Evolutionary conservation across 495 filamentous ascomycete genomes (phyloP).

Genomic region (Clohesyomyces aquaticus): DNA sequence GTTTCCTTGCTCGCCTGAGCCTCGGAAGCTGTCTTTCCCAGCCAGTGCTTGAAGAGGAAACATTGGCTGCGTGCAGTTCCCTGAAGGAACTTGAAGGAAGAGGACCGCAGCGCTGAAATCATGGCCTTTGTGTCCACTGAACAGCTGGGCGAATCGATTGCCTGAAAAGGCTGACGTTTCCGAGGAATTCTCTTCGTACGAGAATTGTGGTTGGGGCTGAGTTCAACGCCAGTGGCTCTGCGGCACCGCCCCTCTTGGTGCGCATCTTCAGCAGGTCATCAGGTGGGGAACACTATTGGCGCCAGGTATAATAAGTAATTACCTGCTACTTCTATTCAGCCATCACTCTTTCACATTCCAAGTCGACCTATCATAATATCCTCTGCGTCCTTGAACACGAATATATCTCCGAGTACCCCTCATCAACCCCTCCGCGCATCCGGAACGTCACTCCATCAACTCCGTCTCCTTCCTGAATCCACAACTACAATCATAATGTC

Average conservation of each 20-base stretch:
- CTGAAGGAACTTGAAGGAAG: background rate
- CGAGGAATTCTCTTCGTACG: constrained; percentile 8
- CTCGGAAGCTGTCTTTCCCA: background rate
- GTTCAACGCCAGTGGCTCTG: constrained; percentile 15
- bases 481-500: constrained; percentile 48
- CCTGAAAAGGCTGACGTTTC: background rate
- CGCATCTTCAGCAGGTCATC: constrained; percentile 21
- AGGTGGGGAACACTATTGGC: constrained; percentile 11
- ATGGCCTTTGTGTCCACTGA: background rate
- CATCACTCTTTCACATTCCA: background rate
- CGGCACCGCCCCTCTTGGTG: constrained; percentile 29
- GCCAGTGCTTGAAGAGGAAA: background rate
- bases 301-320: constrained; percentile 12
- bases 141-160: constrained; percentile 5
- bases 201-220: constrained; percentile 32
- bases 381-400: constrained; percentile 4
- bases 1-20: constrained; percentile 12
- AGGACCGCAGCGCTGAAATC: background rate
- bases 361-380: too few species aligned
- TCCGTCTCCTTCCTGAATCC: constrained; percentile 6
- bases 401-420: background rate
- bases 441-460: constrained; percentile 5
- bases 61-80: too few species aligned
- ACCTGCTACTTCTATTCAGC: background rate
- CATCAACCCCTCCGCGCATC: background rate